Percentiles rank a stretch among this genome's conserved stretches.
Evolutionary conservation across 306 rosid genomes (phyloP).

Genomic region (Gillenia trifoliata): DNA sequence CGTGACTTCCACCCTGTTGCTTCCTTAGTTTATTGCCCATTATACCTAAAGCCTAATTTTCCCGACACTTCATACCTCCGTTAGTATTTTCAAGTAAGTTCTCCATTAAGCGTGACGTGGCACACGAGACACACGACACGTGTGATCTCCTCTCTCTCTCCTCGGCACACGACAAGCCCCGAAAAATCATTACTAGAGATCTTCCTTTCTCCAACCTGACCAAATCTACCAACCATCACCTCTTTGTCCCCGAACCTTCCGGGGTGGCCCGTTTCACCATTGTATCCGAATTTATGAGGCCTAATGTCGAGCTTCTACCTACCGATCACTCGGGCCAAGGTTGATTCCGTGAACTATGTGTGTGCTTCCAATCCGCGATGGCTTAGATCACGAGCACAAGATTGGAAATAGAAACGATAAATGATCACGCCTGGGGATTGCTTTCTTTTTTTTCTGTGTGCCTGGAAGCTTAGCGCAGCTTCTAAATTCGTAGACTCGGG

Average conservation of each 20-base stretch:
- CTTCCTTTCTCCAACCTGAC: too few relatives aligned
- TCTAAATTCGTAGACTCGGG: slow-evolving; percentile 29
- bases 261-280: slow-evolving; percentile 49
- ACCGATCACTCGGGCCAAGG: too few relatives aligned
- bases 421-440: slow-evolving; percentile 8
- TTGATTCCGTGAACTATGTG: slow-evolving; percentile 26
- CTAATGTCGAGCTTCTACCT: slow-evolving; percentile 57
- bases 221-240: slow-evolving; percentile 55
- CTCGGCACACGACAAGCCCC: too few relatives aligned
- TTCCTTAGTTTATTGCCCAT: too few relatives aligned
- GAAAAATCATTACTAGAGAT: too few relatives aligned
- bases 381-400: slow-evolving; percentile 5
- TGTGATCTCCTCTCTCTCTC: too few relatives aligned
- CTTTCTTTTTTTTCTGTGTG: neutral
- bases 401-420: slow-evolving; percentile 26
- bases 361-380: slow-evolving; percentile 8
- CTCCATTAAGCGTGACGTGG: too few relatives aligned
- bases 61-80: too few relatives aligned
- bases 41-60: too few relatives aligned
- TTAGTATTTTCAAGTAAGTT: too few relatives aligned
- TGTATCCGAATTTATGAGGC: slow-evolving; percentile 52
- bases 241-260: slow-evolving; percentile 42
- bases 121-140: too few relatives aligned
- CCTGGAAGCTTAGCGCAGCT: slow-evolving; percentile 32
- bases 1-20: too few relatives aligned